Evolutionary conservation across 2,329 filamentous ascomycete genomes (phyloP).

Genomic region (Leptographium galeiforme): DNA sequence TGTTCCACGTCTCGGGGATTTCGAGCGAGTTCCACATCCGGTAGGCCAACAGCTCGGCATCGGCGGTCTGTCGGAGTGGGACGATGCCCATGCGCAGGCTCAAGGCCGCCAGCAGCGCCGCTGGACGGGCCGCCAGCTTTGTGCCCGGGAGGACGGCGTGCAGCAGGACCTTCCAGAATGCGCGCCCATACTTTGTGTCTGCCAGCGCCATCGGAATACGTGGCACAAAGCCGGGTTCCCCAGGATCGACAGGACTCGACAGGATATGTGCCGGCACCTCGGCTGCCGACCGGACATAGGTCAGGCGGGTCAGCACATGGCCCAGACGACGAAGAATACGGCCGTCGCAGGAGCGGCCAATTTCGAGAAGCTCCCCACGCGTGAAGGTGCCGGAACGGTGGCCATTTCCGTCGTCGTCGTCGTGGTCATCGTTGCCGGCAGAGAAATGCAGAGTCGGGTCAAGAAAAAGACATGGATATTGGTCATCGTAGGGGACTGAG

Average conservation of each 20-base stretch:
- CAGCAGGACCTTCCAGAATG: conserved; percentile 35
- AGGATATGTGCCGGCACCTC: conserved; percentile 30
- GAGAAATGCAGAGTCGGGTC: too few relatives aligned
- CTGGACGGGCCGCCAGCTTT: conserved; percentile 27
- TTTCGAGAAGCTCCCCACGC: conserved; percentile 34
- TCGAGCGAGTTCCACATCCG: conserved; percentile 32
- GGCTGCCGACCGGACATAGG: conserved; percentile 24
- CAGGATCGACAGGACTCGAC: conserved; percentile 11
- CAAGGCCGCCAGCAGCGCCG: conserved; percentile 32
- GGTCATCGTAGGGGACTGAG: conserved; percentile 21
- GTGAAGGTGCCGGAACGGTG: conserved; percentile 22
- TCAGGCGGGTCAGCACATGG: conserved; percentile 30
- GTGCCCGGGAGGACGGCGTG: conserved; percentile 35
- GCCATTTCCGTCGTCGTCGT: conserved; percentile 13
- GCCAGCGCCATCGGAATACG: conserved; percentile 31
- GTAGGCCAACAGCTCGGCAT: conserved; percentile 25
- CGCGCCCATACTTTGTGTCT: conserved; percentile 17
- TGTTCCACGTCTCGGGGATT: conserved; percentile 35
- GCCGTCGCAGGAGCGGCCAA: conserved; percentile 35
- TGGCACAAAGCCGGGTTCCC: conserved; percentile 5
- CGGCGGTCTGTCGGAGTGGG: conserved; percentile 25
- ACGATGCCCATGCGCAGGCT: conserved; percentile 33
- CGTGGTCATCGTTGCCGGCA: conserved; percentile 9
- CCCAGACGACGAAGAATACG: conserved; percentile 32
- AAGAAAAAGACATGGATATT: conserved; percentile 24